phyloP scores from a whole-genome alignment of 2,329 filamentous ascomycete species.

The Fusarium compactum region DNA sequence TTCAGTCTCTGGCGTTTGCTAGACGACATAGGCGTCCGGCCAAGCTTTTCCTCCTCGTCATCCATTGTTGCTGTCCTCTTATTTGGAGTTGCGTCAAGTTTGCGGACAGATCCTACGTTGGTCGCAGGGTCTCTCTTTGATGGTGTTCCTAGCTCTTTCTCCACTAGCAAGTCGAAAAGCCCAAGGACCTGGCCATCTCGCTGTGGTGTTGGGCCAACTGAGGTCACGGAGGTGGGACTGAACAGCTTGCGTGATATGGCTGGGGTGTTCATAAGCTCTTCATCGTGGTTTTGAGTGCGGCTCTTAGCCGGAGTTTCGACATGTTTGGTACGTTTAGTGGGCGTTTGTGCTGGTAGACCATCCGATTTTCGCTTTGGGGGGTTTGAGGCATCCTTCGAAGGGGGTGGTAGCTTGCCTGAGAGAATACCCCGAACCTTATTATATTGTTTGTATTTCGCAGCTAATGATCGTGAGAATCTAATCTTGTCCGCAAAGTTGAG shows the following conservation, averaged over 20 bases:
- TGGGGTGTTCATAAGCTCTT: constrained; percentile 66
- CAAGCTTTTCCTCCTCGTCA: constrained; percentile 51
- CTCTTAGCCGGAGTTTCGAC: constrained; percentile 62
- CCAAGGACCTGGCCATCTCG: constrained; percentile 81
- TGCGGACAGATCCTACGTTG: constrained; percentile 38
- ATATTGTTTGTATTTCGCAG: constrained; percentile 82
- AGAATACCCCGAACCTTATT: constrained; percentile 72
- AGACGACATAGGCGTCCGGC: constrained; percentile 65
- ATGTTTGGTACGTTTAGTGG: constrained; percentile 64
- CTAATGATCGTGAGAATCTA: constrained; percentile 53
- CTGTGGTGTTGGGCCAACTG: constrained; percentile 83
- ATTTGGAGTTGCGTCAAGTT: constrained; percentile 59
- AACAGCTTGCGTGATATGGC: constrained; percentile 70
- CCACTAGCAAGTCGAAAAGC: constrained; percentile 77
- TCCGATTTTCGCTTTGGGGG: constrained; percentile 58
- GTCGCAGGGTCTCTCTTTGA: constrained; percentile 54
- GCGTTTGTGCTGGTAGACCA: constrained; percentile 56
- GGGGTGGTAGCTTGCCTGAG: constrained; percentile 62
- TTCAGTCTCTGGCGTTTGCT: constrained; percentile 73
- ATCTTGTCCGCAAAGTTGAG: neutral
- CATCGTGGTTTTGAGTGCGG: constrained; percentile 49
- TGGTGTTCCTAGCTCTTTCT: constrained; percentile 63
- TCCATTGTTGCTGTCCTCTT: constrained; percentile 54
- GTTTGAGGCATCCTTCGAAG: constrained; percentile 54
- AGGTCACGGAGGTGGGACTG: constrained; percentile 68